Conservation (phyloP, 2,329 filamentous ascomycete species). For the Fusarium coffeatum region DNA sequence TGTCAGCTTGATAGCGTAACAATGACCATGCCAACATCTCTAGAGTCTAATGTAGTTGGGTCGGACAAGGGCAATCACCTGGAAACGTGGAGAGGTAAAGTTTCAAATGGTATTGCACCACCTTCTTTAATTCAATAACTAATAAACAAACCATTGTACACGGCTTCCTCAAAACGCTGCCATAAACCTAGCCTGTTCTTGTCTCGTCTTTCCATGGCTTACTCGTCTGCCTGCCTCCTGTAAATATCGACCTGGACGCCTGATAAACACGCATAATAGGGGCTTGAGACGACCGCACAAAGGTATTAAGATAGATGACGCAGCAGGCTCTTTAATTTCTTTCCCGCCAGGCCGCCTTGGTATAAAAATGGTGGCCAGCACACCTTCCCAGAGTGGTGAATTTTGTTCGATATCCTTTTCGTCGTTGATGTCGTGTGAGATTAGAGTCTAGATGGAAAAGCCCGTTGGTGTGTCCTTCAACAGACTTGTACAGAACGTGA, state of each 20-base stretch:
- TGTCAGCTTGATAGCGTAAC: not conserved
- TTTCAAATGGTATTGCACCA: constrained; percentile 33
- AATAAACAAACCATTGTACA: constrained; percentile 28
- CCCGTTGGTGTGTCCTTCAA: constrained; percentile 42
- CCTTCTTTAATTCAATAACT: constrained; percentile 37
- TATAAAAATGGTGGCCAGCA: constrained; percentile 45
- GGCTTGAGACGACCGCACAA: constrained; percentile 46
- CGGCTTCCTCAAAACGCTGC: constrained; percentile 39
- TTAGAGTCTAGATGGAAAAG: constrained; percentile 29
- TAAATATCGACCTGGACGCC: constrained; percentile 47
- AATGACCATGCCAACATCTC: not conserved
- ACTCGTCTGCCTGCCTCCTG: constrained; percentile 42
- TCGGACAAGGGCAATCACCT: not conserved
- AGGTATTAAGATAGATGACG: constrained; percentile 44
- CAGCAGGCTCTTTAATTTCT: constrained; percentile 37
- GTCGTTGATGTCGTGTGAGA: constrained; percentile 31
- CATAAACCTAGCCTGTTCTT: constrained; percentile 40
- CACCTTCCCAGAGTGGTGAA: constrained; percentile 47
- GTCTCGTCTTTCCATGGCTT: constrained; percentile 39
- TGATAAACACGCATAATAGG: constrained; percentile 48
- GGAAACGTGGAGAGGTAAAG: not conserved
- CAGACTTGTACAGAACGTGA: constrained; percentile 8
- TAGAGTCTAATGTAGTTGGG: not conserved
- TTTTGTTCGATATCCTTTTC: constrained; percentile 40
- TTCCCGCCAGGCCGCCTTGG: constrained; percentile 32